Evolutionary conservation across 2,329 filamentous ascomycete species (phyloP).

Genomic region (Ceratocystis ficicola): DNA sequence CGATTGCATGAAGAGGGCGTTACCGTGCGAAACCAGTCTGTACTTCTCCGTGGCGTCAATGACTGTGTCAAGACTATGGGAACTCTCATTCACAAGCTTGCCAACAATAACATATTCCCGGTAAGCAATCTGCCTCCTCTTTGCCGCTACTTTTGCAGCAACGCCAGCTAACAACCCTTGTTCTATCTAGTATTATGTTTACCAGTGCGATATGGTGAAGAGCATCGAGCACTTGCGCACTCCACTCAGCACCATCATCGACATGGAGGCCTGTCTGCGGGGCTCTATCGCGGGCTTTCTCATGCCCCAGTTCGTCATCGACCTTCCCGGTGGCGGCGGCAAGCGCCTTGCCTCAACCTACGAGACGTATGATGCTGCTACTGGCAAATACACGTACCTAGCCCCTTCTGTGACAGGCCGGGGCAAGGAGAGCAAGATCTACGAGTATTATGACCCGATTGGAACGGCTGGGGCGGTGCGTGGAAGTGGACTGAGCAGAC

Average conservation of each 20-base stretch:
- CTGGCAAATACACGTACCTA: conserved; percentile 43
- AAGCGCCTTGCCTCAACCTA: conserved; percentile 46
- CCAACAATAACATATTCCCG: conserved; percentile 45
- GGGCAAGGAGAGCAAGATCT: conserved; percentile 37
- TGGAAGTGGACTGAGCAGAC: no score
- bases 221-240: conserved; percentile 52
- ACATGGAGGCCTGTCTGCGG: conserved; percentile 45
- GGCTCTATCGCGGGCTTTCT: conserved; percentile 51
- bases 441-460: conserved; percentile 47
- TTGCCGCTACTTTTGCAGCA: background rate
- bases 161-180: background rate
- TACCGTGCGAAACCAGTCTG: conserved; percentile 42
- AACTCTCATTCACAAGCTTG: conserved; percentile 40
- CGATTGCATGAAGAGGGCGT: conserved; percentile 35
- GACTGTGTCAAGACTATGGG: conserved; percentile 43
- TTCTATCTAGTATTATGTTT: conserved; percentile 49
- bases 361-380: conserved; percentile 41
- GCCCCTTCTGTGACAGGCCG: conserved; percentile 42
- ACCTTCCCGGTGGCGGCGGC: conserved; percentile 51
- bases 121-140: conserved; percentile 29
- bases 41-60: conserved; percentile 48
- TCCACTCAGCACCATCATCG: conserved; percentile 45
- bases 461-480: conserved; percentile 1
- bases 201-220: conserved; percentile 51
- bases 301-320: conserved; percentile 51